Evolutionary conservation across 345 rosid species (phyloP), one percentile per base, ranked within the genome.

Genomic region (Boechera stricta): DNA sequence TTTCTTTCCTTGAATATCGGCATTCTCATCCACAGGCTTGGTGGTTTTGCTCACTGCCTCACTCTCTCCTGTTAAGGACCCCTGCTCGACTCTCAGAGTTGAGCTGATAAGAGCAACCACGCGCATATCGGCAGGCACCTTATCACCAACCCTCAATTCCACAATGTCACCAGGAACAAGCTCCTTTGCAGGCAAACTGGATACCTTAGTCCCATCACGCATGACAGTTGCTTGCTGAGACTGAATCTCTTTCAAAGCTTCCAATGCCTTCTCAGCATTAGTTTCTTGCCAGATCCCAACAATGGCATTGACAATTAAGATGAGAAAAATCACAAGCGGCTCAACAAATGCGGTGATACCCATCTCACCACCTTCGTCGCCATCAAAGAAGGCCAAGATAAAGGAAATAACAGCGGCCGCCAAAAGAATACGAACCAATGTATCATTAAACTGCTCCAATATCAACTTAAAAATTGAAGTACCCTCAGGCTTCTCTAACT

Each of bases 351-450:
- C 94, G 0, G 97, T 91, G 26, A 94, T 88, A 63, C 74, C 87
- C 94, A 79, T 90, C 82, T 94, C 94, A 51, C 91, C 96, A n/a
- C 98, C 91, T 88, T 93, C 93, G 0, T 91, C 91, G 5, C 98
- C 96, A 77, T 93, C 97, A 65, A 60, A 76, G 79, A 90, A 91
- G 21, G 98, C 98, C 58, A 93, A 77, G 31, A 93, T 87, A 71
- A 94, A 91, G 0, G 97, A 94, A 28, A 94, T 75, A 31, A 91
- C 74, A 0, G 97, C 98, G 0, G 97, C 98, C 49, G 80, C 92
- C 47, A 91, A 71, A 39, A 94, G 84, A 82, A 94, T 90, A 81
- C 97, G 86, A 59, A 94, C 97, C 72, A 94, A 81, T 0, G 93
- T 94, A 71, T 94, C 98, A 26, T 77, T 91, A 49, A 94, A 91